Evolutionary conservation across 75 land plant species (phyloP).

Genomic region (Larix kaempferi): DNA sequence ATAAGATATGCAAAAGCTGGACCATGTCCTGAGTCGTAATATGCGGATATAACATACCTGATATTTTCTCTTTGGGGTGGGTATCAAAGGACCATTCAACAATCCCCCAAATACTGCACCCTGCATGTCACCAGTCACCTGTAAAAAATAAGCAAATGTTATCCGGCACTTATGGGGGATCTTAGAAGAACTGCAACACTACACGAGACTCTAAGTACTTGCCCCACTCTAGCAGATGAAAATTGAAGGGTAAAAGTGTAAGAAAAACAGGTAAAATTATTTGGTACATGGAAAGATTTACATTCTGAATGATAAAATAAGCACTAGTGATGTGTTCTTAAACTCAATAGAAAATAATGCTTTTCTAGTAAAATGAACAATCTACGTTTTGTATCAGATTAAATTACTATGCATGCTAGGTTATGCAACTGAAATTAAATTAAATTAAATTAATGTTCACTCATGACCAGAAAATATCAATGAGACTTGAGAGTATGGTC

Average conservation of each 20-base stretch:
- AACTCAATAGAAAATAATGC: too few relatives aligned
- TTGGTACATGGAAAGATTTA: neutral
- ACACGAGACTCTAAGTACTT: neutral
- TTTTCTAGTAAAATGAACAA: too few relatives aligned
- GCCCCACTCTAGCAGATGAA: neutral
- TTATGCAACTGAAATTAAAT: too few relatives aligned
- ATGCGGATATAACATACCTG: slow-evolving; percentile 41
- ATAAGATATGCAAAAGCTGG: neutral
- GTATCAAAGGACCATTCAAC: slow-evolving; percentile 75
- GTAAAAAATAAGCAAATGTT: neutral
- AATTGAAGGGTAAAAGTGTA: neutral
- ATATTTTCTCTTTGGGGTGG: slow-evolving; percentile 85
- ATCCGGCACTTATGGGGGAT: neutral
- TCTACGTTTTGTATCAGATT: too few relatives aligned
- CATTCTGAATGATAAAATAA: neutral
- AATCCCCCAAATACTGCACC: slow-evolving; percentile 96
- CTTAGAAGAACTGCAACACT: neutral
- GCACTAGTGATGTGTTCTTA: neutral
- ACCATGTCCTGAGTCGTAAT: neutral
- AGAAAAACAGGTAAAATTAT: neutral
- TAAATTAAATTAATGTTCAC: too few relatives aligned
- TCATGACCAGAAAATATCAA: too few relatives aligned
- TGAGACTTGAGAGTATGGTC: too few relatives aligned
- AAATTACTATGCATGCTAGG: too few relatives aligned
- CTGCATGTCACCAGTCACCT: slow-evolving; percentile 80